Conservation (phyloP, 345 rosid genomes). For the Raphanus raphanistrum region DNA sequence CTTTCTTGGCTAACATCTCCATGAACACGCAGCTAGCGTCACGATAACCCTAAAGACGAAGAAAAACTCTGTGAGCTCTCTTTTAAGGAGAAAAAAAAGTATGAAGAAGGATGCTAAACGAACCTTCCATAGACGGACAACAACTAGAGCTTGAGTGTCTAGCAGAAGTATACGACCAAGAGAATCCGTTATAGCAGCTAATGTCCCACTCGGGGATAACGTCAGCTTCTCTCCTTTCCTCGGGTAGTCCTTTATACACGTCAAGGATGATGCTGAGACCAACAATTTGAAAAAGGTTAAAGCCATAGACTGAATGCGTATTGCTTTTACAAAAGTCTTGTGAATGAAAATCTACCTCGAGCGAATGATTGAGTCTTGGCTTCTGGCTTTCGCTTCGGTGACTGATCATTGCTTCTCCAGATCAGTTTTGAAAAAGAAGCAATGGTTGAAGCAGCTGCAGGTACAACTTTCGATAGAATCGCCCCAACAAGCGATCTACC, state of each 20-base stretch:
- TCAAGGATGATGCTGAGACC: conserved; percentile 81
- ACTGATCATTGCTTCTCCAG: conserved; percentile 72
- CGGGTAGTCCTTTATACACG: conserved; percentile 93
- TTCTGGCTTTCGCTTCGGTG: conserved; percentile 57
- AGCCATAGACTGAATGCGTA: background rate
- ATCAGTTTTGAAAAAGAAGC: conserved; percentile 85
- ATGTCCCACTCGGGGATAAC: conserved; percentile 90
- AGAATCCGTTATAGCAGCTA: conserved; percentile 98
- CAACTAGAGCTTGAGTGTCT: conserved; percentile 95
- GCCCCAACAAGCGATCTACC: conserved; percentile 89
- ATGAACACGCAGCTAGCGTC: conserved; percentile 90
- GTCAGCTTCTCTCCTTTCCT: conserved; percentile 92
- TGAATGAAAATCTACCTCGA: conserved; percentile 53
- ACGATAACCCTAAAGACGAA: conserved; percentile 72
- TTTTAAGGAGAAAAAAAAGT: background rate
- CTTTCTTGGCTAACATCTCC: conserved; percentile 81
- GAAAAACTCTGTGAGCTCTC: background rate
- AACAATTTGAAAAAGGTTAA: conserved; percentile 28
- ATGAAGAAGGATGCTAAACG: conserved; percentile 3
- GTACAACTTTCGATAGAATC: conserved; percentile 88
- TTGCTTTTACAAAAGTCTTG: background rate
- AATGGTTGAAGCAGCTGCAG: conserved; percentile 90
- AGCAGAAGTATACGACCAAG: conserved; percentile 93
- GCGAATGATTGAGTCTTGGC: conserved; percentile 83
- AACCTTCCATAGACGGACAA: conserved; percentile 97